Conservation (phyloP, 2,329 filamentous ascomycete species). For the Phoma sp. region DNA sequence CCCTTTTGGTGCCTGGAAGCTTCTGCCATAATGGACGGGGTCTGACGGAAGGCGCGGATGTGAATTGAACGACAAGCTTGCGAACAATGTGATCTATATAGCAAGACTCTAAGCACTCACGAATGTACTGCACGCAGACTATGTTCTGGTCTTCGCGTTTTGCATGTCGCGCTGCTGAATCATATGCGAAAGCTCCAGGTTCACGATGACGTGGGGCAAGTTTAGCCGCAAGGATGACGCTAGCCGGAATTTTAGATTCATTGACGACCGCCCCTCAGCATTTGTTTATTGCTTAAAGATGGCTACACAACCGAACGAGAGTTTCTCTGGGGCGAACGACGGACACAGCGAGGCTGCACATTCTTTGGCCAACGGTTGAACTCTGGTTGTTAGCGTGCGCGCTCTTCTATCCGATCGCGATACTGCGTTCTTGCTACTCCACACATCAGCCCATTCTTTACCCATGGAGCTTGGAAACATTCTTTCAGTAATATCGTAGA, state of each 20-base stretch:
- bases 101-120: background rate
- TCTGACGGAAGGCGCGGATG: background rate
- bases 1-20: background rate
- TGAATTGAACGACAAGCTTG: background rate
- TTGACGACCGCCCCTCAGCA: slow-evolving; percentile 5
- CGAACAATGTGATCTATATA: background rate
- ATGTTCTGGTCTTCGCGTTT: background rate
- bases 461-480: slow-evolving; percentile 13
- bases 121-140: no score
- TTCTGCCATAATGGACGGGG: background rate
- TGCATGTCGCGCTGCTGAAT: background rate
- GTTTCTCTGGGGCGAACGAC: background rate
- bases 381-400: slow-evolving; percentile 21
- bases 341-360: background rate
- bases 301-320: slow-evolving; percentile 7
- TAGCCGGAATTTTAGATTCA: slow-evolving; percentile 17
- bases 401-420: slow-evolving; percentile 20
- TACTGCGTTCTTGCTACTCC: background rate
- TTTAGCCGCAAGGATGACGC: slow-evolving; percentile 12
- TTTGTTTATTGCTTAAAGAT: slow-evolving; percentile 9
- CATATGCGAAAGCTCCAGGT: background rate
- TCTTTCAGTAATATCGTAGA: slow-evolving; percentile 4
- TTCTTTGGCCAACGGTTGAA: slow-evolving; percentile 20
- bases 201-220: slow-evolving; percentile 12
- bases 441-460: background rate